Conservation (phyloP, 2,329 filamentous ascomycete genomes). For the Lecanoromycetidae sp. region DNA sequence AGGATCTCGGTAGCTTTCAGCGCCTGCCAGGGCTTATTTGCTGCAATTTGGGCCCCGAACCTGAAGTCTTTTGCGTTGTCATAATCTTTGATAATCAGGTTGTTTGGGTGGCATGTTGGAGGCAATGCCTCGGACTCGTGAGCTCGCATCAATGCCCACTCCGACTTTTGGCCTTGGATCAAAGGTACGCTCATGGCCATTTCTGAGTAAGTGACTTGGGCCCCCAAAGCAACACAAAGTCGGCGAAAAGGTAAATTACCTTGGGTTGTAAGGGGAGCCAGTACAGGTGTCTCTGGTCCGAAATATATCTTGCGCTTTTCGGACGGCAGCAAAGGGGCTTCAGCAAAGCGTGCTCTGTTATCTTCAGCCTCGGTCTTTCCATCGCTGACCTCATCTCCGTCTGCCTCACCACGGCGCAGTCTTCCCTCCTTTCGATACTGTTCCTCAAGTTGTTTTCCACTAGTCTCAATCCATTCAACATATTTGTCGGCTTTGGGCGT, state of each 20-base stretch:
- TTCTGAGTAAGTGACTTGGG: slow-evolving; percentile 90
- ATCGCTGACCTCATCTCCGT: slow-evolving; percentile 29
- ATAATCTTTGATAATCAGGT: slow-evolving; percentile 58
- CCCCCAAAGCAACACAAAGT: slow-evolving; percentile 77
- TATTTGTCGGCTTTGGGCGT: slow-evolving; percentile 66
- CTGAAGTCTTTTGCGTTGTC: slow-evolving; percentile 71
- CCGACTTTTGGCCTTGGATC: slow-evolving; percentile 75
- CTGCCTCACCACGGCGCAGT: slow-evolving; percentile 22
- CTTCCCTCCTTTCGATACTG: slow-evolving; percentile 21
- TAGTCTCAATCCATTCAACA: slow-evolving; percentile 58
- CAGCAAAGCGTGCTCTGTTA: slow-evolving; percentile 66
- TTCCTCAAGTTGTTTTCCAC: slow-evolving; percentile 22
- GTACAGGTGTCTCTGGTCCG: slow-evolving; percentile 76
- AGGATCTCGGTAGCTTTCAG: slow-evolving; percentile 79
- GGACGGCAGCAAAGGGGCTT: slow-evolving; percentile 76
- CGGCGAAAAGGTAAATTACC: slow-evolving; percentile 91
- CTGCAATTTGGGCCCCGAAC: slow-evolving; percentile 87
- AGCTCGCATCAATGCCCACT: slow-evolving; percentile 91
- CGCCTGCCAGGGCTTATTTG: slow-evolving; percentile 81
- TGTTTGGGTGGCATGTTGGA: slow-evolving; percentile 50
- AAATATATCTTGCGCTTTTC: slow-evolving; percentile 94
- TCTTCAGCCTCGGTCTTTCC: slow-evolving; percentile 42
- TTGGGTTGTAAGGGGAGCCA: slow-evolving; percentile 94
- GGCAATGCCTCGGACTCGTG: slow-evolving; percentile 70
- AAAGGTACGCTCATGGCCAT: slow-evolving; percentile 92